phyloP scores from a whole-genome alignment of 2,329 filamentous ascomycete species.

The Daldinia eschscholtzii region DNA sequence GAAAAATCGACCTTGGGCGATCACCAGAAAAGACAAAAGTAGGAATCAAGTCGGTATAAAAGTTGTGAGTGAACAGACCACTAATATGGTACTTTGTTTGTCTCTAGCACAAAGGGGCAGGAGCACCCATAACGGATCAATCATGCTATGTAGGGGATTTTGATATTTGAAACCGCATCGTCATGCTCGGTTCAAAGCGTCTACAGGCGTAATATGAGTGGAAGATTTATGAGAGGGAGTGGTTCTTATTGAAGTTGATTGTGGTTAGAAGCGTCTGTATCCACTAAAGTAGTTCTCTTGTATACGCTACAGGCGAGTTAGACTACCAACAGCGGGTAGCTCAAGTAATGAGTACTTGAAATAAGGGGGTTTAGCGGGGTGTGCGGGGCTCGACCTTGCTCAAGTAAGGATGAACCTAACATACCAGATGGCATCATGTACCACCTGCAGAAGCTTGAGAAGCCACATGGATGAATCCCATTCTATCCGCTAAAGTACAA shows the following conservation, averaged over 20 bases:
- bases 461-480: not conserved
- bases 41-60: slow-evolving; percentile 14
- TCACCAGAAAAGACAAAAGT: slow-evolving; percentile 22
- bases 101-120: slow-evolving; percentile 26
- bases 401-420: slow-evolving; percentile 8
- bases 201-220: slow-evolving; percentile 42
- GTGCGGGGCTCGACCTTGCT: slow-evolving; percentile 27
- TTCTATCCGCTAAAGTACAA: not conserved
- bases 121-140: slow-evolving; percentile 17
- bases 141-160: slow-evolving; percentile 32
- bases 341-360: slow-evolving; percentile 21
- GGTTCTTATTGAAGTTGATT: slow-evolving; percentile 21
- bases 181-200: slow-evolving; percentile 42
- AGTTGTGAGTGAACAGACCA: slow-evolving; percentile 18
- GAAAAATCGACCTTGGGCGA: slow-evolving; percentile 6
- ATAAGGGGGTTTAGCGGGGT: slow-evolving; percentile 30
- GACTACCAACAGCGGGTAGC: not conserved
- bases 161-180: slow-evolving; percentile 40
- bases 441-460: not conserved
- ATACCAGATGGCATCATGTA: slow-evolving; percentile 7
- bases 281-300: slow-evolving; percentile 23
- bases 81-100: slow-evolving; percentile 15
- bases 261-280: slow-evolving; percentile 31
- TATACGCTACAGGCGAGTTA: slow-evolving; percentile 12
- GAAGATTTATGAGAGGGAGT: slow-evolving; percentile 29